Evolutionary conservation across 2,329 filamentous ascomycete genomes (phyloP), one percentile per base, ranked within the genome.

Genomic region (Alternaria ethzedia): DNA sequence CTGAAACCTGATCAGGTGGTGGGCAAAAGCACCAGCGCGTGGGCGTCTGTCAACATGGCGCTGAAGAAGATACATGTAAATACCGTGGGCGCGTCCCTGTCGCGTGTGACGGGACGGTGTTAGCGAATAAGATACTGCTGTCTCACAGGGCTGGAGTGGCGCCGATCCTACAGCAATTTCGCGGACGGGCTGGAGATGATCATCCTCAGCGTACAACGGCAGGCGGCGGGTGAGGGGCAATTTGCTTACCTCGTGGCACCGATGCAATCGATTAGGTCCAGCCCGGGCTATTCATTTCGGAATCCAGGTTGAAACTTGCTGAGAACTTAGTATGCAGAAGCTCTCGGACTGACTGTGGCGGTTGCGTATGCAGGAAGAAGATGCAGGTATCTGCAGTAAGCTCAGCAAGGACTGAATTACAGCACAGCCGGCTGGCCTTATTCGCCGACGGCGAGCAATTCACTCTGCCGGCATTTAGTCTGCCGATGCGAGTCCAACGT

Each of bases 101-200:
- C 56, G 69, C 61, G 61, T 68, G 59, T 41, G 54, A 51, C 25
- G 52, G 56, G 23, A 23, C 15, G 36, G 41, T 23, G 21, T 20
- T 44, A 28, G 49, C 65, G 55, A 68, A 69, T 70, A 21, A 41
- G 64, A 55, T 25, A 17, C n/a, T 26, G 23, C 17, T 5, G 28
- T 49, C 30, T 54, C 45, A 46, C 67, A 69, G 66, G 67, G 65
- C 67, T 68, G 64, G 63, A 43, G 59, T 61, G 65, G 61, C 45
- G 64, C n/a, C 55, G 67, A 71, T 71, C 67, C 67, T 67, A 56
- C 49, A 50, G 64, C 61, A 70, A 73, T 73, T 69, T 73, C 63
- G 57, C 60, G 63, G 63, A 61, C 64, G 64, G 64, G 55, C 57
- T 57, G 57, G 60, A 59, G 61, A 64, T 61, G 68, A 65, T 66